Evolutionary conservation across 2,329 filamentous ascomycete species (phyloP), one percentile per base, ranked within the genome.

Genomic region (Tolypocladium pustulatum): DNA sequence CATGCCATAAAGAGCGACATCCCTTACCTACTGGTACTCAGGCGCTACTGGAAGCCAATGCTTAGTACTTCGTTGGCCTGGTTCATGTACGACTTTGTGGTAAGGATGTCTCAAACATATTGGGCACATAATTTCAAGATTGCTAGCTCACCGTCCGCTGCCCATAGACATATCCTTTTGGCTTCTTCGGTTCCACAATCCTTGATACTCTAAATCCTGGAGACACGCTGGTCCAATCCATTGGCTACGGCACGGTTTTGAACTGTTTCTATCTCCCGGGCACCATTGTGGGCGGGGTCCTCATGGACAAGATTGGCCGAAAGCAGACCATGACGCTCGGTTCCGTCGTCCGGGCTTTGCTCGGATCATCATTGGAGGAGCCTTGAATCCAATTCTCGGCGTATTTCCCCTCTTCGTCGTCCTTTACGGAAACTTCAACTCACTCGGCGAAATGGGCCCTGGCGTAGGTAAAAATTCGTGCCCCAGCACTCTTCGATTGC

Each of bases 21-120:
- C n/a, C 67, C 66, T 0, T 68, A 68, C 55, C 54, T 46, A 53
- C 56, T 68, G 30, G 65, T 66, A 1, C 51, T 68, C 17, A 66
- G 62, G 59, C 61, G 65, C 6, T 68, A 68, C 36, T 68, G 81
- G 81, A 78, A 75, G 62, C 70, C 76, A 1, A 69, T 84, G 12
- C 69, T 79, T 22, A 79, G 81, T 10, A 80, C 79, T 25, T 80
- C 75, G 53, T 71, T 76, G 22, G 79, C 64, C 43, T 83, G 79
- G 78, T 82, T 82, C 65, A 72, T 79, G 34, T 66, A 66, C 38
- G 65, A 66, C 54, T 66, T 66, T 60, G 65, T 66, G 43, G 64
- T 65, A 51, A 34, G 41, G 3, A 27, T 46, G 12, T 46, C 22
- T 22, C n/a, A 25, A 2, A 12, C 10, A n/a, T n/a, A n/a, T n/a